A percentile compares a stretch with the other conserved stretches of the same genome.
Evolutionary conservation across 129 eudicot genomes (phyloP).

Genomic region (Lactuca saligna): DNA sequence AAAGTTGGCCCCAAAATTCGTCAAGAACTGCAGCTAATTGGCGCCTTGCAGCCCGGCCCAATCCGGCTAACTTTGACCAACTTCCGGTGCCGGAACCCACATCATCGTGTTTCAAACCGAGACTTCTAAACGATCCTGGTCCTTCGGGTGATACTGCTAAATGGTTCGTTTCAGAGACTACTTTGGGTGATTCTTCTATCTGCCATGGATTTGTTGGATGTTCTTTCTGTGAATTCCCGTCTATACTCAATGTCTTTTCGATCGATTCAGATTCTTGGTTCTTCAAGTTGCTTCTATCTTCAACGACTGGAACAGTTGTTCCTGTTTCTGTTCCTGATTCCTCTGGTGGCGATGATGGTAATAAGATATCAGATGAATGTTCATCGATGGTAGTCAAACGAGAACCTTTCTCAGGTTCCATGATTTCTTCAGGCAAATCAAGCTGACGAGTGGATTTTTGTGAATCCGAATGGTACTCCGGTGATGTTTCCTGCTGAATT

Average conservation of each 20-base stretch:
- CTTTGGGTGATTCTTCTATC: conserved; percentile 52
- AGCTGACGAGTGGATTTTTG: conserved; percentile 24
- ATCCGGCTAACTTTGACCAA: conserved; percentile 78
- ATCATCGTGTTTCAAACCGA: conserved; percentile 64
- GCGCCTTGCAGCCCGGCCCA: conserved; percentile 92
- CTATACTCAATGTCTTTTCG: conserved; percentile 47
- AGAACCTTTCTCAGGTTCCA: conserved; percentile 48
- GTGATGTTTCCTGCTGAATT: conserved; percentile 36
- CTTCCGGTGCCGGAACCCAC: conserved; percentile 78
- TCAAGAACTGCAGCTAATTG: conserved; percentile 80
- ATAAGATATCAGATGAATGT: conserved; percentile 32
- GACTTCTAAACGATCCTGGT: conserved; percentile 61
- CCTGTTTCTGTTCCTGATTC: conserved; percentile 24
- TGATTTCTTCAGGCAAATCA: conserved; percentile 44
- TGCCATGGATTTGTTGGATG: conserved; percentile 47
- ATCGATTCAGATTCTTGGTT: conserved; percentile 38
- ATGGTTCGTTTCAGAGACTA: conserved; percentile 42
- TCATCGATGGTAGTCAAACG: conserved; percentile 47
- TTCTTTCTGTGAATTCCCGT: conserved; percentile 55
- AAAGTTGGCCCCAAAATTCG: conserved; percentile 93
- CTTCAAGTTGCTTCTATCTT: conserved; percentile 21
- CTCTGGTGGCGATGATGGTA: conserved; percentile 30
- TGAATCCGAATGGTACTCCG: conserved; percentile 29
- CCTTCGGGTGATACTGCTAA: conserved; percentile 52
- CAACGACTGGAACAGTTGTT: conserved; percentile 31